These are phyloP conservation scores for Candida hungchunana DNA, from an alignment of 805 yeast species.

Conservation along the genomic window DNA sequence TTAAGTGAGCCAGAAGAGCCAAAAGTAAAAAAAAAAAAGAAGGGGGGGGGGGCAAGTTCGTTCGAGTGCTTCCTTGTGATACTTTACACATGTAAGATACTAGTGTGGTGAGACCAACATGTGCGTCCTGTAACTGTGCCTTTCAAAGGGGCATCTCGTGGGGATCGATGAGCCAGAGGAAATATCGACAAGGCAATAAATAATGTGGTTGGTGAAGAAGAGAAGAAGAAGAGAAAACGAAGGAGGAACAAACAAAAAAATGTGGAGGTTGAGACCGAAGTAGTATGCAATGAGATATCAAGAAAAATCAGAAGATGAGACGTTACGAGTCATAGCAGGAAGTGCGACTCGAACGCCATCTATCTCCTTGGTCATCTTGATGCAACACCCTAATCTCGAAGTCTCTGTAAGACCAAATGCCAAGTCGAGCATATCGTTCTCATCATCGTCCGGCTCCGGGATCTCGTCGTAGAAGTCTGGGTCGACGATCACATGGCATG, in stretches of 20 bases:
- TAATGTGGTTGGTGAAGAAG: too few relatives aligned
- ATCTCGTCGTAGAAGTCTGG: constrained; percentile 88
- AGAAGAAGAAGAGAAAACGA: too few relatives aligned
- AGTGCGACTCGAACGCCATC: constrained; percentile 94
- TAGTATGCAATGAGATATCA: constrained; percentile 13
- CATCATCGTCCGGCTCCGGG: constrained; percentile 96
- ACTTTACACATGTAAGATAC: too few relatives aligned
- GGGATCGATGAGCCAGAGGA: too few relatives aligned
- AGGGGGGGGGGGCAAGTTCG: too few relatives aligned
- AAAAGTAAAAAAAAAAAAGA: too few relatives aligned
- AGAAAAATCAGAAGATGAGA: constrained; percentile 76
- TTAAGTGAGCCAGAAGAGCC: too few relatives aligned
- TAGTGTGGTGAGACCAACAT: too few relatives aligned
- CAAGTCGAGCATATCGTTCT: constrained; percentile 95
- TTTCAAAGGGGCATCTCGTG: too few relatives aligned
- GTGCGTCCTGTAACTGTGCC: too few relatives aligned
- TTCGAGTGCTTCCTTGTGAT: too few relatives aligned
- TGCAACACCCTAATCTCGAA: constrained; percentile 92
- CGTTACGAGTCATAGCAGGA: constrained; percentile 95
- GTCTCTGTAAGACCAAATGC: constrained; percentile 98
- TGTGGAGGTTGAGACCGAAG: background rate
- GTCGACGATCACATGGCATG: constrained; percentile 95
- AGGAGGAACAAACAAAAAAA: background rate
- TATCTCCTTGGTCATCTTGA: constrained; percentile 79
- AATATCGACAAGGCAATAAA: too few relatives aligned